These are phyloP conservation scores for Scheffersomyces insectosa DNA, from an alignment of 1,139 yeast genomes.

Conservation along the genomic window DNA sequence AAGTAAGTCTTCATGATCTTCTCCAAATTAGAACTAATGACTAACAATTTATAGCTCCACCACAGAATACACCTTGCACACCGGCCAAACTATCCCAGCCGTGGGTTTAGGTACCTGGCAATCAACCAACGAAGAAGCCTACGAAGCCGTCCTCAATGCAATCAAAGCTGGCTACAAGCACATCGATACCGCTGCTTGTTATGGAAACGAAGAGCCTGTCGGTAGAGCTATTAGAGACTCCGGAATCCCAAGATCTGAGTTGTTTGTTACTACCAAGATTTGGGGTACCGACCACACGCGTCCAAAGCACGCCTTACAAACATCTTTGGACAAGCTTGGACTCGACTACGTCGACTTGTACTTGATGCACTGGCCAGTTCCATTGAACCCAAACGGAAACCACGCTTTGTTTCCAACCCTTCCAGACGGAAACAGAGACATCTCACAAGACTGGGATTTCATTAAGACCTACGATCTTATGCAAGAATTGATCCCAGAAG, in stretches of 20 bases:
- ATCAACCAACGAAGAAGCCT: conserved; percentile 14
- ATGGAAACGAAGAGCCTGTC: conserved; percentile 17
- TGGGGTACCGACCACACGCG: conserved; percentile 66
- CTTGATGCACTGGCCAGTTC: conserved; percentile 17
- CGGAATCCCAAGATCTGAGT: conserved; percentile 9
- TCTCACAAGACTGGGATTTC: conserved; percentile 14
- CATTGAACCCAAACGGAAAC: conserved; percentile 5
- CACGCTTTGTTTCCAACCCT: conserved; percentile 14
- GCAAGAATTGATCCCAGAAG: conserved; percentile 10
- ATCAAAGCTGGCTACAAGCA: conserved; percentile 17
- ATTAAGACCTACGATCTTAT: conserved; percentile 11
- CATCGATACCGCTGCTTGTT: conserved; percentile 19
- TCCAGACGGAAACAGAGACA: conserved; percentile 29
- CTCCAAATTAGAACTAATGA: too few relatives aligned
- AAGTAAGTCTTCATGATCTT: too few relatives aligned
- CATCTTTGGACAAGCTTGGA: conserved; percentile 29
- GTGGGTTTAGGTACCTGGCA: conserved; percentile 25
- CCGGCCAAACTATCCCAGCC: conserved; percentile 16
- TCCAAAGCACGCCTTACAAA: conserved; percentile 51
- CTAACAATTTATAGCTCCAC: too few relatives aligned
- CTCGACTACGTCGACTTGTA: conserved; percentile 19
- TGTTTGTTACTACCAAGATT: conserved; percentile 61
- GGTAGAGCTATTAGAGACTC: conserved; percentile 14
- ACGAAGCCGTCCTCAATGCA: conserved; percentile 17
- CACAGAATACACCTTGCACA: too few relatives aligned